These are phyloP conservation scores for Blastomyces emzantsi DNA, from an alignment of 2,329 filamentous ascomycete genomes.

Conservation along the genomic window DNA sequence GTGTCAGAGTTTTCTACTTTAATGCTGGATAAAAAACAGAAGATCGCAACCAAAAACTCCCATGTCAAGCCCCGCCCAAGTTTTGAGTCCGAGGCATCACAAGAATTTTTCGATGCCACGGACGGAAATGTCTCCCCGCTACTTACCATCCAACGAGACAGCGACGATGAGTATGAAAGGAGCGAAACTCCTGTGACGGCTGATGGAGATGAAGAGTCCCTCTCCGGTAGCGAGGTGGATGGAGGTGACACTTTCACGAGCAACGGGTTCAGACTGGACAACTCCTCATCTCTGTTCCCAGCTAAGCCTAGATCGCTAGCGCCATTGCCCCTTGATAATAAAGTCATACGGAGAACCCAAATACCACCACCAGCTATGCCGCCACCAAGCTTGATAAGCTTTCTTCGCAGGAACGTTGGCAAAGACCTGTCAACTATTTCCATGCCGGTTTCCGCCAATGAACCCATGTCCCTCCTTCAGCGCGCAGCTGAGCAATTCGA, in stretches of 20 bases:
- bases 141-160: conserved; percentile 63
- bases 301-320: conserved; percentile 62
- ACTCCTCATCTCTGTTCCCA: conserved; percentile 56
- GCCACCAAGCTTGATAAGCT: conserved; percentile 86
- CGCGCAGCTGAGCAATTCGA: conserved; percentile 84
- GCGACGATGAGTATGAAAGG: conserved; percentile 57
- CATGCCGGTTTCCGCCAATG: conserved; percentile 95
- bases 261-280: conserved; percentile 24
- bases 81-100: conserved; percentile 69
- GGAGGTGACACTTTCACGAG: conserved; percentile 35
- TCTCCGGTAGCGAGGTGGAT: conserved; percentile 53
- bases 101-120: conserved; percentile 93
- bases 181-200: conserved; percentile 43
- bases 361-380: conserved; percentile 65
- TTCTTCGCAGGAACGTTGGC: conserved; percentile 93
- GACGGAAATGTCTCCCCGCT: conserved; percentile 56
- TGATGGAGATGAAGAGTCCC: conserved; percentile 48
- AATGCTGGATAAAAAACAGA: conserved; percentile 67
- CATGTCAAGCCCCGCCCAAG: conserved; percentile 54
- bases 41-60: conserved; percentile 51
- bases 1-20: conserved; percentile 73
- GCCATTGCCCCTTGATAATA: conserved; percentile 63
- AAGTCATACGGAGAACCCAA: conserved; percentile 57
- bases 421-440: conserved; percentile 95
- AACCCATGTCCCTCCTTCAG: conserved; percentile 80